These are phyloP conservation scores for Adiantum capillusveneris DNA, from an alignment of 75 land plant species.

Conservation along the genomic window DNA sequence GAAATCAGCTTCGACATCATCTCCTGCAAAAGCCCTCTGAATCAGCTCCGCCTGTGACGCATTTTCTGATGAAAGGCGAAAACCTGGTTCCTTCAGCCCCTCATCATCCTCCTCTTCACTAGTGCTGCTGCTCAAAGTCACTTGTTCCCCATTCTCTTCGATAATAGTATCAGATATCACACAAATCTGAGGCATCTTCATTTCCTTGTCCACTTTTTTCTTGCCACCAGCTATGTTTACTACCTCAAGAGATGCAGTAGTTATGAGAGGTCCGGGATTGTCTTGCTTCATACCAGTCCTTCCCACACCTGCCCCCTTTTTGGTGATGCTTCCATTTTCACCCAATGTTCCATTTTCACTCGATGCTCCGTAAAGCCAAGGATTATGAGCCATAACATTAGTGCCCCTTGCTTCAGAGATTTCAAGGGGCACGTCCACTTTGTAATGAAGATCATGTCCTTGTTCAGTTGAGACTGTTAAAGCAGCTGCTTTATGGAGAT, in stretches of 20 bases:
- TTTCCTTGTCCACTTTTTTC: neutral
- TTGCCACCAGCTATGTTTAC: too few species aligned
- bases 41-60: constrained; percentile 80
- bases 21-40: constrained; percentile 83
- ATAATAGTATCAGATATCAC: neutral
- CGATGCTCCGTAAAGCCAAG: constrained; percentile 19
- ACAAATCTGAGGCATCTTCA: neutral
- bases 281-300: too few species aligned
- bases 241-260: too few species aligned
- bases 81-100: constrained; percentile 28
- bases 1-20: constrained; percentile 96
- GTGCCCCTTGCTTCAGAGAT: too few species aligned
- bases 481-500: too few species aligned
- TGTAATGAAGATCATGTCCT: too few species aligned
- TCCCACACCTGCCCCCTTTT: neutral
- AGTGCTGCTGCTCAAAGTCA: constrained; percentile 19
- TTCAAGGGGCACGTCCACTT: too few species aligned
- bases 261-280: too few species aligned
- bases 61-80: constrained; percentile 35
- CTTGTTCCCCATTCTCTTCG: neutral
- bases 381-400: neutral
- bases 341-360: too few species aligned
- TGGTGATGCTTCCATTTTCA: neutral
- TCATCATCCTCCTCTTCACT: constrained; percentile 57
- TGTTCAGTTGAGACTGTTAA: too few species aligned